phyloP scores from a whole-genome alignment of 78 protist species.

The Blattamonas nauphoetae region DNA sequence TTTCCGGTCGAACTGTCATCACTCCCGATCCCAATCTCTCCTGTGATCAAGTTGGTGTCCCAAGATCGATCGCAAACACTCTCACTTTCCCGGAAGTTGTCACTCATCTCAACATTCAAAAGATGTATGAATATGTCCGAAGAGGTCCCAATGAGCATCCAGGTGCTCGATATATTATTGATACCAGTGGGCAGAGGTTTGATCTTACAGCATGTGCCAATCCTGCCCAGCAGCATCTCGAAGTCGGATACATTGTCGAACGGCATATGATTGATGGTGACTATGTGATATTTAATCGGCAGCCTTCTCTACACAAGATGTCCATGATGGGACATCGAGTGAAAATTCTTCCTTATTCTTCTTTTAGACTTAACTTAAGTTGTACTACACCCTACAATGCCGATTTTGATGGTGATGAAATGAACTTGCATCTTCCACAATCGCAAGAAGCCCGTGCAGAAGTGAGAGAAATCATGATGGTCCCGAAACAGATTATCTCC shows the following conservation, averaged over 20 bases:
- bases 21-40: constrained; percentile 90
- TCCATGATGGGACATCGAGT: constrained; percentile 97
- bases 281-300: constrained; percentile 92
- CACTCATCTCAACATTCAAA: constrained; percentile 75
- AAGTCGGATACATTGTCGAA: constrained; percentile 71
- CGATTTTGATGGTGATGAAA: constrained; percentile 99
- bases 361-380: constrained; percentile 93
- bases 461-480: constrained; percentile 81
- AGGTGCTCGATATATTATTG: constrained; percentile 58
- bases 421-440: constrained; percentile 99
- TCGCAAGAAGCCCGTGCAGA: constrained; percentile 76
- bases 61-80: constrained; percentile 84
- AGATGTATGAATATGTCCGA: constrained; percentile 54
- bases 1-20: constrained; percentile 98
- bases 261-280: constrained; percentile 89
- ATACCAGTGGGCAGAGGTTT: constrained; percentile 70
- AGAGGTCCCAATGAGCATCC: constrained; percentile 74
- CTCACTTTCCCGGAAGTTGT: constrained; percentile 94
- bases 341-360: constrained; percentile 86
- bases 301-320: constrained; percentile 98
- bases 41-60: constrained; percentile 96
- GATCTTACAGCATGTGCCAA: constrained; percentile 35
- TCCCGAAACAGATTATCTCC: constrained; percentile 89
- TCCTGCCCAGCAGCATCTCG: constrained; percentile 24
- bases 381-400: constrained; percentile 99